These are phyloP conservation scores for Gynostemma pentaphyllum DNA, from an alignment of 306 rosid genomes.

Conservation along the genomic window DNA sequence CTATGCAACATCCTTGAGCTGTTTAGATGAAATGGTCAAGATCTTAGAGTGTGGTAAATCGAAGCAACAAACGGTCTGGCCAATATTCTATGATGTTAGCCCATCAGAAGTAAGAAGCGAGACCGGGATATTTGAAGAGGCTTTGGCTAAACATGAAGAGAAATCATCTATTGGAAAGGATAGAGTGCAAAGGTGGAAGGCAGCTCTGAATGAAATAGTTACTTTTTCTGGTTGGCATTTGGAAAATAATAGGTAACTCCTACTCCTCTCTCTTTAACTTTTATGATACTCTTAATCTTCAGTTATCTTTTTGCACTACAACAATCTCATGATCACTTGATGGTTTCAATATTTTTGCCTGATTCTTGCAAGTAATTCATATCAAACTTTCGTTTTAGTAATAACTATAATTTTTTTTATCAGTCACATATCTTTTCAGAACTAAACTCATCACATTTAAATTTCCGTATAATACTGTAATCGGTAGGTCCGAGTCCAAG, in stretches of 20 bases:
- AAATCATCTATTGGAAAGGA: background rate
- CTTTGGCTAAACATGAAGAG: background rate
- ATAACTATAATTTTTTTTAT: background rate
- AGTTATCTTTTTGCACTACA: no score
- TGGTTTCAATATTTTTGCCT: no score
- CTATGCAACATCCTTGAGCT: background rate
- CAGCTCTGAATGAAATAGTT: slow-evolving; percentile 8
- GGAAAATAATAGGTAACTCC: slow-evolving; percentile 1
- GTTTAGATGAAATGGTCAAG: background rate
- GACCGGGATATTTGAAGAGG: background rate
- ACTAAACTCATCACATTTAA: no score
- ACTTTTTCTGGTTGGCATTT: slow-evolving; percentile 10
- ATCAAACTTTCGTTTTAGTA: background rate
- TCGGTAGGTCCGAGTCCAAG: background rate
- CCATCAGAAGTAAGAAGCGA: background rate
- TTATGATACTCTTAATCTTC: no score
- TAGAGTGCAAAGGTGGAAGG: slow-evolving; percentile 15
- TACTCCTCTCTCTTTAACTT: no score
- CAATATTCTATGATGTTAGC: background rate
- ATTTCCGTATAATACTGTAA: no score
- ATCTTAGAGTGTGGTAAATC: background rate
- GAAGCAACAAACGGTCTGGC: background rate
- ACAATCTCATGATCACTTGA: no score
- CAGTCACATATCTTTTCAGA: no score
- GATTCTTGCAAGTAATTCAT: no score